Evolutionary conservation across 805 yeast genomes (phyloP), one percentile per base, ranked within the genome.

Genomic region (Peterozyma toletana): DNA sequence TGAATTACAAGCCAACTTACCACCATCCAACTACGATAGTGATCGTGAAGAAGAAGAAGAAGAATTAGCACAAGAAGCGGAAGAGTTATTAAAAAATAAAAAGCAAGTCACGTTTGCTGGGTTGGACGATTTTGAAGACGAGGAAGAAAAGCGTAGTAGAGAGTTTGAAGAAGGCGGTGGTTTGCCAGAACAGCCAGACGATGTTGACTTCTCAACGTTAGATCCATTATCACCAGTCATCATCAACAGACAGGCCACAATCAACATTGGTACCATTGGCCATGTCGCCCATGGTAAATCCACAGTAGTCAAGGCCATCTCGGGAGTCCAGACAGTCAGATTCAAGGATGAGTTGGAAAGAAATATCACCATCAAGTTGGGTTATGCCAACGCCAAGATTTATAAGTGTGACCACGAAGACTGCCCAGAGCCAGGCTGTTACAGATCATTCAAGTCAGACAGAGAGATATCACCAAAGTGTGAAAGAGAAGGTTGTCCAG

Each of bases 151-250:
- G 48, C 82, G 88, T 57, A 73, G 75, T 57, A 75, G 80, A 59
- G 97, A 91, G 63, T 90, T 93, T 56, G 95, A 87, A 73, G 98
- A 88, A 66, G 96, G 98, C 64, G 98, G 98, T 47, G 99, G 99
- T 42, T 77, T 93, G 47, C 99, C 99, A 44, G 96, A 86, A 63
- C 99, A 93, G 68, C 96, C 96, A 46, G 83, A 75, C 35, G 72
- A 86, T 67, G 95, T 95, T 46, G 96, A 90, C 61, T 84, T 91
- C 58, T 53, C 84, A 35, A 61, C 69, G 52, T 69, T 93, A 68
- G 86, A 91, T 39, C 97, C 99, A 31, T 71, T 87, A 50, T 83
- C 95, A 7, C 93, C 96, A 43, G 99, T 90, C 60, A 95, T 93
- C 62, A 93, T 93, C 69, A 87, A 86, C 66, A 86, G 99, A 77